Conservation (phyloP, 2,329 filamentous ascomycete species). For the Aspergillus jensenii region DNA sequence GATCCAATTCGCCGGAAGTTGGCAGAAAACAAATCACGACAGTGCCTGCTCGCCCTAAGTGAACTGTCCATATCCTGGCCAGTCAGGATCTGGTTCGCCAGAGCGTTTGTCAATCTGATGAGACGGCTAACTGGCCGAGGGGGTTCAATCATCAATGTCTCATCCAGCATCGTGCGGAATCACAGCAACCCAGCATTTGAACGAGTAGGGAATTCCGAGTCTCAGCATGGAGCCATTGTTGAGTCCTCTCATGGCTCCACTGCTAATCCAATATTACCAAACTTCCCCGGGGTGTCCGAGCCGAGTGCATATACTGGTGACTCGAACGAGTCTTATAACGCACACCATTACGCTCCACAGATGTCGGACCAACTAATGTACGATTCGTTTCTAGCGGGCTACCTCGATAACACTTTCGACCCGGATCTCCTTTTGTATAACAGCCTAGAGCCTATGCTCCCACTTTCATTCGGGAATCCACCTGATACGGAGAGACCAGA, state of each 20-base stretch:
- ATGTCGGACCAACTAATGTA: conserved; percentile 11
- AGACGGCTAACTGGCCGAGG: conserved; percentile 15
- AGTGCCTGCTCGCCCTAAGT: conserved; percentile 26
- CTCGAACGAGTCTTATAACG: neutral
- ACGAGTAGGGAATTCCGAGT: too few species aligned
- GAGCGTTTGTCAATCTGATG: conserved; percentile 17
- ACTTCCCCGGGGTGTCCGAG: neutral
- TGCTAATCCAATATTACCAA: neutral
- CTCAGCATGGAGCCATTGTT: too few species aligned
- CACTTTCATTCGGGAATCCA: neutral
- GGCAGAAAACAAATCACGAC: conserved; percentile 23
- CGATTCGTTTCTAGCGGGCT: conserved; percentile 13
- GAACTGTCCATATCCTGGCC: conserved; percentile 26
- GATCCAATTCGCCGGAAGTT: conserved; percentile 22
- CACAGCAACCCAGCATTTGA: too few species aligned
- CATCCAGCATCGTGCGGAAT: neutral
- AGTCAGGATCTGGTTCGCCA: conserved; percentile 27
- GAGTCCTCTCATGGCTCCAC: neutral
- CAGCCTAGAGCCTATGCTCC: neutral
- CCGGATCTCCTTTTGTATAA: conserved; percentile 11
- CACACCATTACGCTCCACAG: neutral
- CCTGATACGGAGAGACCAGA: neutral
- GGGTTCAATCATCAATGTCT: neutral
- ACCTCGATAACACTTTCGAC: conserved; percentile 17
- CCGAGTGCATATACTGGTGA: neutral